Evolutionary conservation across 2,329 filamentous ascomycete genomes (phyloP), one percentile per base, ranked within the genome.

Genomic region (Aspergillus sp.): DNA sequence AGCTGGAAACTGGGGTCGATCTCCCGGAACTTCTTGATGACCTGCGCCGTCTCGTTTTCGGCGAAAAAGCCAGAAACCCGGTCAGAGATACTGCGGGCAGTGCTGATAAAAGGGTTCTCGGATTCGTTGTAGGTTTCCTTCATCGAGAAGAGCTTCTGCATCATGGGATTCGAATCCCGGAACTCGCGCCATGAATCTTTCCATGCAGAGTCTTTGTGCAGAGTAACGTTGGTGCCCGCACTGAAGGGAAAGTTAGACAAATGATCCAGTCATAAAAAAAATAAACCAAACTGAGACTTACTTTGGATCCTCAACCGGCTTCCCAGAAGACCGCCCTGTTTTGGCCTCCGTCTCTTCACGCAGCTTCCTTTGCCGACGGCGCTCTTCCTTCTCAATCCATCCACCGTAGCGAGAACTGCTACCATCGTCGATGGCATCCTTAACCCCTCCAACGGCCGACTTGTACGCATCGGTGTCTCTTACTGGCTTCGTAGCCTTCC

Each of bases 181-280:
- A 96, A 98, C 32, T 91, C 83, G 51, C 81, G 78, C 91, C 91
- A 98, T n/a, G 86, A 86, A 60, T 96, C 89, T 65, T 94, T 95
- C 86, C 89, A 96, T 14, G 83, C 84, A 10, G 91, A 80, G 49
- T 98, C 91, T 64, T 98, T 98, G 71, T 98, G 91, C 1, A 98
- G 60, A 1, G 89, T 96, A 30, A 98, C 69, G 54, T 93, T 93
- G 36, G 88, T 94, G 39, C 91, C 91, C 37, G 91, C 91, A 37
- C 91, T 95, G 13, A 27, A 24, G 31, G 24, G 10, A 32, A 24
- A 44, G 44, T 66, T 55, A 63, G 58, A 50, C 31, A 34, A 5
- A 14, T 16, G 24, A 36, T 25, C 30, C 30, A 24, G 34, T 53
- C 37, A 48, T 39, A 13, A 24, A 26, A 5, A 28, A 22, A 20